Evolutionary conservation across 1,284 basidiomycete genomes (phyloP).

Genomic region (Puccinia triticina): DNA sequence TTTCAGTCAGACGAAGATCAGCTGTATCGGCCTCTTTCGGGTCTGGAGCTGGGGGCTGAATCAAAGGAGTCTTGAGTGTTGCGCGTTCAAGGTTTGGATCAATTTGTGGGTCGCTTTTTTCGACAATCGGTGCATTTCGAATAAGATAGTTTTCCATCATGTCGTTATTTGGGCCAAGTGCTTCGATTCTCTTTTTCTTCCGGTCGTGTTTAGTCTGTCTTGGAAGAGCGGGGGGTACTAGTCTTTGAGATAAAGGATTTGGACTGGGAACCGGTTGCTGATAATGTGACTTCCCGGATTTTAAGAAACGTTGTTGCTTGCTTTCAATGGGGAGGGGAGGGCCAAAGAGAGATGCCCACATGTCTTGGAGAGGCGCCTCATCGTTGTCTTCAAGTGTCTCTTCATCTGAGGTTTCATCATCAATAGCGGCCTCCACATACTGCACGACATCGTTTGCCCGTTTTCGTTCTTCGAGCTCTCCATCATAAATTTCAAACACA

Average conservation of each 20-base stretch:
- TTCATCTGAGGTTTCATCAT: slow-evolving; percentile 18
- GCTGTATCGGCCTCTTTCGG: background rate
- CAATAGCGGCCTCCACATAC: slow-evolving; percentile 6
- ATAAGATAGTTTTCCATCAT: slow-evolving; percentile 24
- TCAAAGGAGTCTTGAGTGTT: background rate
- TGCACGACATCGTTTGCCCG: slow-evolving; percentile 5
- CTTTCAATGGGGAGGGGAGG: background rate
- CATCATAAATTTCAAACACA: background rate
- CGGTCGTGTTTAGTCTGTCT: background rate
- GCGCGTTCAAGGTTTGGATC: slow-evolving; percentile 2
- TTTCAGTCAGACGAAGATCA: background rate
- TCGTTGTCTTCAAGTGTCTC: background rate
- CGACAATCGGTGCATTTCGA: background rate
- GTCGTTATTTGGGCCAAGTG: slow-evolving; percentile 15
- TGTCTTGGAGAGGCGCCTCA: background rate
- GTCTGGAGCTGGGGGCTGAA: background rate
- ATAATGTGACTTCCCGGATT: slow-evolving; percentile 1
- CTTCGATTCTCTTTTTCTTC: slow-evolving; percentile 16
- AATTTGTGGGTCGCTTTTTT: background rate
- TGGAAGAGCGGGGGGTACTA: slow-evolving; percentile 26
- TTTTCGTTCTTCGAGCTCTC: slow-evolving; percentile 14
- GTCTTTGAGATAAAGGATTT: slow-evolving; percentile 26
- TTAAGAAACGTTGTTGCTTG: background rate
- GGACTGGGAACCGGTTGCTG: slow-evolving; percentile 16
- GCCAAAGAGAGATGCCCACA: background rate